Conservation (phyloP, 257 asterid genomes). For the Forsythia viridissima region DNA sequence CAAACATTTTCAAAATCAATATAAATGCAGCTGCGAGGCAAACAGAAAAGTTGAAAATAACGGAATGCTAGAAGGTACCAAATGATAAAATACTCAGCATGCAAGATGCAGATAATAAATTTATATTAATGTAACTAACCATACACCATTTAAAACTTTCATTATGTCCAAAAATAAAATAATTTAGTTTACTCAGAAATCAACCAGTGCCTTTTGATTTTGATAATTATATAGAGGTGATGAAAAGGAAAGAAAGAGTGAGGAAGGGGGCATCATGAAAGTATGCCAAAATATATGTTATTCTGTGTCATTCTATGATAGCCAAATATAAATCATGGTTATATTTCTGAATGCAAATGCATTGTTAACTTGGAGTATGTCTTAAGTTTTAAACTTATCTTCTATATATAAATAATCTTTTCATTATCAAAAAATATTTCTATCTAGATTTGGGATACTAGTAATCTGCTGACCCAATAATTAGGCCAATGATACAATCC, state of each 20-base stretch:
- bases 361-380: neutral
- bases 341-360: neutral
- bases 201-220: neutral
- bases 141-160: neutral
- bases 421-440: neutral
- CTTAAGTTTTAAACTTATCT: neutral
- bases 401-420: neutral
- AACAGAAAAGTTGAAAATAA: constrained; percentile 21
- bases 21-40: constrained; percentile 48
- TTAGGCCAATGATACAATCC: neutral
- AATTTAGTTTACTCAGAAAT: neutral
- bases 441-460: neutral
- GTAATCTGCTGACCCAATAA: neutral
- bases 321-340: neutral
- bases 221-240: neutral
- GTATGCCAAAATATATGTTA: neutral
- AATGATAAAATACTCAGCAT: constrained; percentile 7
- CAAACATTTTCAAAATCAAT: constrained; percentile 62
- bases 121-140: neutral
- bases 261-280: neutral
- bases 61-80: neutral
- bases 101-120: neutral
- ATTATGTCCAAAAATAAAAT: neutral
- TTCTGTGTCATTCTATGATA: neutral
- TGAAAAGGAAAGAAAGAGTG: neutral